A percentile compares a stretch with the other conserved stretches of the same genome.
phyloP scores from a whole-genome alignment of 192 early-diverging fungal species.

The Backusella macrospora region DNA sequence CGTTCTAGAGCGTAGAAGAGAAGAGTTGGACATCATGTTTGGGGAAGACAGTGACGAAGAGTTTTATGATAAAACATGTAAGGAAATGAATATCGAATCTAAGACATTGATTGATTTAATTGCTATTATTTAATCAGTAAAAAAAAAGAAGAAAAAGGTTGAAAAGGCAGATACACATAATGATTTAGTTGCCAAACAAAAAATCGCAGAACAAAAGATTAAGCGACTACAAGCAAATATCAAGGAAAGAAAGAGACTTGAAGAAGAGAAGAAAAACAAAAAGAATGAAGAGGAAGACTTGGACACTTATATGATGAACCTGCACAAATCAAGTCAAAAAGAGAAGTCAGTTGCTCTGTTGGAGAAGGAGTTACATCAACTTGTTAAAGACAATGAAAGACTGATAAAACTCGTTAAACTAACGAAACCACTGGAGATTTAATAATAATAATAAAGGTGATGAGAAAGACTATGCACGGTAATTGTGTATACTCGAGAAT shows the following conservation, averaged over 20 bases:
- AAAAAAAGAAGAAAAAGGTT: slow-evolving; percentile 43
- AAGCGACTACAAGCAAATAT: slow-evolving; percentile 40
- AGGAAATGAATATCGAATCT: neutral
- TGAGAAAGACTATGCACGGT: too few relatives aligned
- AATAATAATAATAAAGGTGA: too few relatives aligned
- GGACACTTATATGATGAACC: slow-evolving; percentile 65
- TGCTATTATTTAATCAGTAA: slow-evolving; percentile 25
- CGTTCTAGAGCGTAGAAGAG: slow-evolving; percentile 26
- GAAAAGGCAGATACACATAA: slow-evolving; percentile 69
- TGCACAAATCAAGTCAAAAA: slow-evolving; percentile 46
- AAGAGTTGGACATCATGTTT: slow-evolving; percentile 38
- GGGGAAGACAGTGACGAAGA: slow-evolving; percentile 65
- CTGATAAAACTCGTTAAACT: slow-evolving; percentile 47
- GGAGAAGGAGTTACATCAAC: slow-evolving; percentile 41
- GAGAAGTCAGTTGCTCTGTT: slow-evolving; percentile 45
- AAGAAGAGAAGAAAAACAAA: slow-evolving; percentile 34
- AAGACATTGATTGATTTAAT: neutral
- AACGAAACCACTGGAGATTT: slow-evolving; percentile 48
- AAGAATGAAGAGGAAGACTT: slow-evolving; percentile 56
- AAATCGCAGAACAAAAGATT: slow-evolving; percentile 40
- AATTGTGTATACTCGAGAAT: too few relatives aligned
- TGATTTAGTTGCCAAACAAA: slow-evolving; percentile 56
- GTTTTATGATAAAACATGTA: slow-evolving; percentile 68
- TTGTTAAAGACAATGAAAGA: slow-evolving; percentile 52
- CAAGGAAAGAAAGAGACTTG: slow-evolving; percentile 27